phyloP scores from a whole-genome alignment of 495 filamentous ascomycete species.

The Penicillium salamii region DNA sequence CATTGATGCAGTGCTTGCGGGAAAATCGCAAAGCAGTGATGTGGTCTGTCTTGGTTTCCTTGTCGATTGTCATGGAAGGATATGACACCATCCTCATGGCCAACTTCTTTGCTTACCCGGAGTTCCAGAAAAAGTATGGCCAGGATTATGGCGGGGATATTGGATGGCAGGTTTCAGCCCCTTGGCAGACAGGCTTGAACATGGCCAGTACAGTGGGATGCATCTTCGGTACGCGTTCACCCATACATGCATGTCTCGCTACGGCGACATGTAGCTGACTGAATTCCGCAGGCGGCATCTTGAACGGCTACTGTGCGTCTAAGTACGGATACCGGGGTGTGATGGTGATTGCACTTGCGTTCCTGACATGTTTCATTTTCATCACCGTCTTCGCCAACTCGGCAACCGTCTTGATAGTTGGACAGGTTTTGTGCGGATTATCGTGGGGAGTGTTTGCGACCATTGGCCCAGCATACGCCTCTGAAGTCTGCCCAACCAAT shows the following conservation, averaged over 20 bases:
- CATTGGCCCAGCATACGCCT: slow-evolving; percentile 60
- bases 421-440: slow-evolving; percentile 45
- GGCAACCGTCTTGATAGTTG: slow-evolving; percentile 38
- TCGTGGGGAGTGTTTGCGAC: slow-evolving; percentile 53
- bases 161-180: slow-evolving; percentile 30
- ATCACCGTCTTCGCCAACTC: slow-evolving; percentile 51
- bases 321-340: slow-evolving; percentile 44
- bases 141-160: slow-evolving; percentile 14
- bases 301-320: slow-evolving; percentile 46
- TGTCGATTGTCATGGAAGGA: slow-evolving; percentile 51
- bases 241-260: not conserved
- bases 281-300: slow-evolving; percentile 22
- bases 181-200: slow-evolving; percentile 35
- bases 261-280: no score
- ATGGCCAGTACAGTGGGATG: slow-evolving; percentile 34
- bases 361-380: slow-evolving; percentile 50
- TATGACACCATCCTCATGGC: slow-evolving; percentile 48
- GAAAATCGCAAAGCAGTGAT: slow-evolving; percentile 47
- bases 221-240: slow-evolving; percentile 26
- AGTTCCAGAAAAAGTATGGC: slow-evolving; percentile 40
- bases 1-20: slow-evolving; percentile 30
- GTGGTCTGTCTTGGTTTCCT: slow-evolving; percentile 47
- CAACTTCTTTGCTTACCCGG: slow-evolving; percentile 37
- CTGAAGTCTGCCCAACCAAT: slow-evolving; percentile 58
- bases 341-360: slow-evolving; percentile 38